Percentiles rank a stretch among this genome's conserved stretches.
Evolutionary conservation across 2,329 filamentous ascomycete species (phyloP).

Genomic region (Colletotrichum sp.): DNA sequence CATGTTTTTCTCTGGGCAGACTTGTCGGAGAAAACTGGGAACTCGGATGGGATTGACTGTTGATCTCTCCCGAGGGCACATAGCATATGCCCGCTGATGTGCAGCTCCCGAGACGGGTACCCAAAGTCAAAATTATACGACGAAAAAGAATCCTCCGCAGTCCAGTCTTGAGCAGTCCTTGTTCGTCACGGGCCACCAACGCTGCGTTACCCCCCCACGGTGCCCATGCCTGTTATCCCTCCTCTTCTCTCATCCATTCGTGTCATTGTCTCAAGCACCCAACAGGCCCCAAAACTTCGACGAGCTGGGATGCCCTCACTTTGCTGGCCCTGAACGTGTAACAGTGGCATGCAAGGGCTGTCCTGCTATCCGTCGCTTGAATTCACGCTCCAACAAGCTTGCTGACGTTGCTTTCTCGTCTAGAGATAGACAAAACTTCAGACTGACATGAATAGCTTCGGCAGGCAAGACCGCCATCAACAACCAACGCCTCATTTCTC

Average conservation of each 20-base stretch:
- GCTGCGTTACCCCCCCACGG: neutral
- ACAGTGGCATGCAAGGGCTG: neutral
- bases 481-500: neutral
- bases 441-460: neutral
- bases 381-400: neutral
- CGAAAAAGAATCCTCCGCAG: slow-evolving; percentile 3
- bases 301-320: neutral
- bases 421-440: neutral
- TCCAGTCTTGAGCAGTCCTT: neutral
- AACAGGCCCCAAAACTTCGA: neutral
- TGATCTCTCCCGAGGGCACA: slow-evolving; percentile 1
- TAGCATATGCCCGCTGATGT: neutral
- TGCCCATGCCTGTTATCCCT: neutral
- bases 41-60: neutral
- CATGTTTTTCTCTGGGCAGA: neutral
- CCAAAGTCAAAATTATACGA: slow-evolving; percentile 11
- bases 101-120: neutral
- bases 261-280: neutral
- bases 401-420: neutral
- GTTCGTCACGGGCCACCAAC: neutral
- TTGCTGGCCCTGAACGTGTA: neutral
- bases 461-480: neutral
- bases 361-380: neutral
- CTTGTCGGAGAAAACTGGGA: slow-evolving; percentile 5
- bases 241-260: neutral